Percentiles rank a stretch among this genome's conserved stretches.
Evolutionary conservation across 495 filamentous ascomycete species (phyloP).

Genomic region (Penicillium simplicissimum): DNA sequence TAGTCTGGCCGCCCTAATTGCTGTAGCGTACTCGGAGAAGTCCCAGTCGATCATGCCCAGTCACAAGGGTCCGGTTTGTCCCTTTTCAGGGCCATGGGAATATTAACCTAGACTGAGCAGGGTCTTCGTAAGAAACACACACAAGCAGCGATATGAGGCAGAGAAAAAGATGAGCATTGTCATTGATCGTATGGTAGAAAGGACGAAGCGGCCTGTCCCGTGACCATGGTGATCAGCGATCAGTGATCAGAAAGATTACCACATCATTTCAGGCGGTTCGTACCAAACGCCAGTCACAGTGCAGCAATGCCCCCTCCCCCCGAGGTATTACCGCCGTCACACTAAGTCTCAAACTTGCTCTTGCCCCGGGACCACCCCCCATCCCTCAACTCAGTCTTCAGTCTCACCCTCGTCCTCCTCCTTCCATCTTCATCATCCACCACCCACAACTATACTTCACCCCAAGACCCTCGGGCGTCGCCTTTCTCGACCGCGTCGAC

Average conservation of each 20-base stretch:
- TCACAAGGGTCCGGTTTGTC: conserved; percentile 12
- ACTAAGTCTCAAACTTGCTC: conserved; percentile 30
- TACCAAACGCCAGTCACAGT: conserved; percentile 8
- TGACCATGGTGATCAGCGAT: background rate
- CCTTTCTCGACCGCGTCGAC: background rate
- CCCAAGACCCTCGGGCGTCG: conserved; percentile 5
- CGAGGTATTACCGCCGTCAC: conserved; percentile 31
- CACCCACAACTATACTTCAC: conserved; percentile 7
- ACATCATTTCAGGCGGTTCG: conserved; percentile 17
- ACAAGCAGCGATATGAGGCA: background rate
- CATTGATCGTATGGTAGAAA: background rate
- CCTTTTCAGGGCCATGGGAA: conserved; percentile 13
- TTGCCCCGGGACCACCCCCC: conserved; percentile 21
- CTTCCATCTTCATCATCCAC: conserved; percentile 12
- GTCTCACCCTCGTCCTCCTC: conserved; percentile 1
- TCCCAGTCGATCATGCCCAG: conserved; percentile 20
- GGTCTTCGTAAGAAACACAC: background rate
- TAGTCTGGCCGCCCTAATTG: conserved; percentile 27
- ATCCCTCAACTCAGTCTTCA: conserved; percentile 17
- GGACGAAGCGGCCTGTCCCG: background rate
- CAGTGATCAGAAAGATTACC: conserved; percentile 6
- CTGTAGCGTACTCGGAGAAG: conserved; percentile 28
- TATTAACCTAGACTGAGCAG: background rate
- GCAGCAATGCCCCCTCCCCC: conserved; percentile 14
- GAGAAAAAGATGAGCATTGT: background rate